Percentiles rank a stretch among this genome's conserved stretches.
Evolutionary conservation across 352 stramenopile genomes (phyloP).

Genomic region (Phytophthora pistaciae): DNA sequence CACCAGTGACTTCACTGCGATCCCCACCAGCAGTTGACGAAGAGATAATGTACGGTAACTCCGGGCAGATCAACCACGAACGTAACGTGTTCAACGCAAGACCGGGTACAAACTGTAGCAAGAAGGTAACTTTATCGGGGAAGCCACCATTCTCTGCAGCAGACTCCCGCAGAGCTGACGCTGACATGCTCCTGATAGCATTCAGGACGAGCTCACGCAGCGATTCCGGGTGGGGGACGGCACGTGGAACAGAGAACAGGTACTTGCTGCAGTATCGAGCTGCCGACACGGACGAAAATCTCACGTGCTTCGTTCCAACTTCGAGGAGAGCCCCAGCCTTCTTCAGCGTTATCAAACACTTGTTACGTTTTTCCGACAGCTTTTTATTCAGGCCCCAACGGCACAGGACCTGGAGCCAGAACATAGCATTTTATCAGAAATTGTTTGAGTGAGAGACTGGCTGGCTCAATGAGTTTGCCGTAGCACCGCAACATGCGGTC

Average conservation of each 20-base stretch:
- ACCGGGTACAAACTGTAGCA: not conserved
- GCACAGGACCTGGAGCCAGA: not conserved
- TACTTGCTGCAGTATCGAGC: not conserved
- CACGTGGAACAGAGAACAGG: not conserved
- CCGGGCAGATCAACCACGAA: not conserved
- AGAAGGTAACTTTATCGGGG: not conserved
- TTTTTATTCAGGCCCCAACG: not conserved
- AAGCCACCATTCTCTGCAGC: not conserved
- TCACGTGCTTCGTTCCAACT: not conserved
- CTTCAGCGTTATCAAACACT: not conserved
- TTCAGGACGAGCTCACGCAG: not conserved
- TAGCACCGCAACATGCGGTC: not conserved
- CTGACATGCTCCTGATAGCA: not conserved
- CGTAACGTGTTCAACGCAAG: not conserved
- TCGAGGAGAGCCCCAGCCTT: not conserved
- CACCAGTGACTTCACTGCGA: not conserved
- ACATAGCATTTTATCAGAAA: not conserved
- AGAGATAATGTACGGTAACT: not conserved
- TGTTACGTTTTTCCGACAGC: not conserved
- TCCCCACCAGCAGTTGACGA: not conserved
- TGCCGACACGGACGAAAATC: not conserved
- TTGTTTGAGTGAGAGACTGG: not conserved
- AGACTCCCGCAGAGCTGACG: not conserved
- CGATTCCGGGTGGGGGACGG: not conserved
- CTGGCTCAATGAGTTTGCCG: not conserved